Evolutionary conservation across 2,329 filamentous ascomycete genomes (phyloP), one percentile per base, ranked within the genome.

Genomic region (Diaporthe nobilis): DNA sequence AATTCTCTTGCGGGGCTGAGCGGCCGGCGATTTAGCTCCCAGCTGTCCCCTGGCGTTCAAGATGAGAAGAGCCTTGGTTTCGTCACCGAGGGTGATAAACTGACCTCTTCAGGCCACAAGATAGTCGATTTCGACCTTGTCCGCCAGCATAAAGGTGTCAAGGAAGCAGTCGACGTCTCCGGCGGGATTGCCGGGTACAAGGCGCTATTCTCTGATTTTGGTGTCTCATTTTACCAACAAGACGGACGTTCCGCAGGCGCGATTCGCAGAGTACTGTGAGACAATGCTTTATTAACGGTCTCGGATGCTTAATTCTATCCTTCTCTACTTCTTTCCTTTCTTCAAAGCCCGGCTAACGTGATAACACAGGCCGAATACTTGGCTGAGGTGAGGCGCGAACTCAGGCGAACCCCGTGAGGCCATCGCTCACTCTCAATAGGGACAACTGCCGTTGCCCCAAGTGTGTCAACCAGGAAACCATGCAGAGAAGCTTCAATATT

Each of bases 371-470:
- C 20, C 58, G 13, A 44, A 68, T 34, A 51, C 60, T 47, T 77
- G 76, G 76, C 44, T 77, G 37, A 76, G 76, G 76, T 77, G 34
- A 74, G 74, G 12, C 42, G 7, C 17, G 13, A 31, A 17, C 37
- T 25, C 15, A 4, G 20, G 25, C 44, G 22, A 13, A 39, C 8
- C 1, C 2, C 34, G 55, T 5, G 13, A 25, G 10, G 12, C 39
- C 37, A 49, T n/a, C 4, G 47, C 63, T 77, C 13, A 75, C 28
- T n/a, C 4, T 15, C 28, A 20, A 28, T 20, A 92, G 93, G 77
- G 94, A 95, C 79, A 93, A 94, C 80, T 96, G 94, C 80, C 92
- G 91, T 75, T 96, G 94, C 81, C 79, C 83, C 1, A 82, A 85
- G 76, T 95, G 94, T 81, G 87, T 94, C 34, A 92, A 95, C 82